phyloP scores from a whole-genome alignment of 2,329 filamentous ascomycete species.

The Sordariomycetes sp. region DNA sequence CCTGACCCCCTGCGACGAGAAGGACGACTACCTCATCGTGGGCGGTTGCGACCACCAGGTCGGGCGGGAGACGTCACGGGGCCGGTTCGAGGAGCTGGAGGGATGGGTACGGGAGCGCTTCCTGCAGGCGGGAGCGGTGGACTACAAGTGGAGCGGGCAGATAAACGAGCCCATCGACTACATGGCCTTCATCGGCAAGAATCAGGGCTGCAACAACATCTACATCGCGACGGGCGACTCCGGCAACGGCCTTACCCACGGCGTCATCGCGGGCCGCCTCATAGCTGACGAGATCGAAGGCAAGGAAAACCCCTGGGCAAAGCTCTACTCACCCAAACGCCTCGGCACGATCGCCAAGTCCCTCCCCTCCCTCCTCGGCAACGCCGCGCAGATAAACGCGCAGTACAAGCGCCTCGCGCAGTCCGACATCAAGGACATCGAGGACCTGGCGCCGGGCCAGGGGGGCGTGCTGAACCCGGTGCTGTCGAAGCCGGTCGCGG shows the following conservation, averaged over 20 bases:
- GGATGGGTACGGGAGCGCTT: conserved; percentile 42
- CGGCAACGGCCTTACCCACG: conserved; percentile 46
- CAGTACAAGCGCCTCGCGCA: conserved; percentile 45
- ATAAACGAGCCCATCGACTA: conserved; percentile 43
- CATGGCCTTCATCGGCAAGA: conserved; percentile 45
- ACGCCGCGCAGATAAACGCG: conserved; percentile 43
- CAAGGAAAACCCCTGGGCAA: conserved; percentile 34
- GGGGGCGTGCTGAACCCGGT: conserved; percentile 42
- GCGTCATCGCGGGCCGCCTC: conserved; percentile 37
- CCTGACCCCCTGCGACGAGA: conserved; percentile 38
- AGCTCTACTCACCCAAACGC: conserved; percentile 39
- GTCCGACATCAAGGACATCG: conserved; percentile 44
- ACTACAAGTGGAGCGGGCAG: conserved; percentile 48
- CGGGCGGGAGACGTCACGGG: conserved; percentile 34
- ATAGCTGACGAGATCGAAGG: conserved; percentile 43
- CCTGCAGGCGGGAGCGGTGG: conserved; percentile 32
- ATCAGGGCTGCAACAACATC: conserved; percentile 37
- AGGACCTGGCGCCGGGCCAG: conserved; percentile 35
- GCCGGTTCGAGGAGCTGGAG: conserved; percentile 39
- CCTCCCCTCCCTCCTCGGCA: conserved; percentile 30
- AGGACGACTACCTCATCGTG: conserved; percentile 43
- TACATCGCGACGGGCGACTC: conserved; percentile 47
- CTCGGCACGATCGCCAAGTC: conserved; percentile 31
- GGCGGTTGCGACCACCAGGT: conserved; percentile 49
- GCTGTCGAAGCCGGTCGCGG: conserved; percentile 33